phyloP scores from a whole-genome alignment of 2,329 filamentous ascomycete genomes.

The Venturia pyrina region DNA sequence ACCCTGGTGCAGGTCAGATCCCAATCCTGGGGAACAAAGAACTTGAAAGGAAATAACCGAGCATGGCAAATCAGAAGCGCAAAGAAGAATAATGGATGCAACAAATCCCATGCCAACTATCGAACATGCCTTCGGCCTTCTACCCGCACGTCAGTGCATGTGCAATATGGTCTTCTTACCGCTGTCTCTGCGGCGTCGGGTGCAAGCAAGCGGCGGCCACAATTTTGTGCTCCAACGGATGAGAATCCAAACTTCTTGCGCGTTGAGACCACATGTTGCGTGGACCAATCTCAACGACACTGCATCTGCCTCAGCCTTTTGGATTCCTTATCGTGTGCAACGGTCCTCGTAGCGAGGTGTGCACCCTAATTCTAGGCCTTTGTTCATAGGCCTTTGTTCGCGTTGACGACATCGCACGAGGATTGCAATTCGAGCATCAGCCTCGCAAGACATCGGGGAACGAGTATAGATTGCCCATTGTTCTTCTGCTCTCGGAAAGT shows the following conservation, averaged over 20 bases:
- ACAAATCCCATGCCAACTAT: not conserved
- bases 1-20: not conserved
- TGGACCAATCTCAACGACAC: not conserved
- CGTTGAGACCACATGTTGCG: not conserved
- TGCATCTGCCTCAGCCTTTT: not conserved
- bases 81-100: not conserved
- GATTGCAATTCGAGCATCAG: not conserved
- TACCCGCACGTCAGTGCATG: not conserved
- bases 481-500: not conserved
- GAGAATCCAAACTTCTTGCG: not conserved
- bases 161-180: not conserved
- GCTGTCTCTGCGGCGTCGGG: not conserved
- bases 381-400: not conserved
- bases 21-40: not conserved
- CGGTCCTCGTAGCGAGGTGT: not conserved
- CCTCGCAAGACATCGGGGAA: not conserved
- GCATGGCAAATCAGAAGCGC: not conserved
- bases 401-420: not conserved
- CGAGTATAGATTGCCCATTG: not conserved
- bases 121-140: not conserved
- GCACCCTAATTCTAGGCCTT: not conserved
- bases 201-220: not conserved
- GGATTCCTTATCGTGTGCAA: not conserved
- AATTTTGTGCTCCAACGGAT: not conserved
- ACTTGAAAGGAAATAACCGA: not conserved